Conservation (phyloP, 768 basidiomycete species). For the Russula dissimulans region DNA sequence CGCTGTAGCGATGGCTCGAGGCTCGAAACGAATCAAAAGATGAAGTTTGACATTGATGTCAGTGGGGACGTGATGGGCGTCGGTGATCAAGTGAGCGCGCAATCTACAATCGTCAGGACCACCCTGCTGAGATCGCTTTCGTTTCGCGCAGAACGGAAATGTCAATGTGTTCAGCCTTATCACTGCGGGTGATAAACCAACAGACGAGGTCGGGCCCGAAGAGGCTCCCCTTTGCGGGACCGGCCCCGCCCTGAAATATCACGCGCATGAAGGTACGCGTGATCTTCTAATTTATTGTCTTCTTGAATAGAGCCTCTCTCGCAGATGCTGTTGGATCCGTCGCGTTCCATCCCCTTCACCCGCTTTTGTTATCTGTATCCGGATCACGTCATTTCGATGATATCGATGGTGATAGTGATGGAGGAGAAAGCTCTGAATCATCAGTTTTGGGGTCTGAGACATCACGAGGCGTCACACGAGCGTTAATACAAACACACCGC, state of each 20-base stretch:
- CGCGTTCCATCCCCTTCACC: slow-evolving; percentile 56
- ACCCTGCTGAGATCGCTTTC: background rate
- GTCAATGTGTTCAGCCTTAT: slow-evolving; percentile 46
- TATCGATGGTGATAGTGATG: background rate
- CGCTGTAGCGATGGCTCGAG: slow-evolving; percentile 7
- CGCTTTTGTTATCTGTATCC: slow-evolving; percentile 54
- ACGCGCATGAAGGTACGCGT: slow-evolving; percentile 49
- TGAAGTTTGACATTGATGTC: slow-evolving; percentile 68
- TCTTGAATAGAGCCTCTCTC: background rate
- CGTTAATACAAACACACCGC: background rate
- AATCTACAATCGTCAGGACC: background rate
- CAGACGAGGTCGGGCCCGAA: slow-evolving; percentile 1
- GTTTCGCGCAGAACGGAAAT: slow-evolving; percentile 40
- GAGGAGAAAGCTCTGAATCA: background rate
- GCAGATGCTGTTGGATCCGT: slow-evolving; percentile 69
- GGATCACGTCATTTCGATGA: slow-evolving; percentile 67
- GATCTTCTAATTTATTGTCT: background rate
- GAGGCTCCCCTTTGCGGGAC: background rate
- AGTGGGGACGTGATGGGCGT: slow-evolving; percentile 52
- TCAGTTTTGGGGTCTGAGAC: background rate
- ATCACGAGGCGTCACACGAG: background rate
- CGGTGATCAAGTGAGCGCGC: slow-evolving; percentile 55
- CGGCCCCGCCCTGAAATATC: slow-evolving; percentile 31
- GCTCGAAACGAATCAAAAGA: slow-evolving; percentile 58
- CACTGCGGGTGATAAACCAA: background rate